These are phyloP conservation scores for Pseudogymnoascus pannorum DNA, from an alignment of 2,329 filamentous ascomycete species.

Conservation along the genomic window DNA sequence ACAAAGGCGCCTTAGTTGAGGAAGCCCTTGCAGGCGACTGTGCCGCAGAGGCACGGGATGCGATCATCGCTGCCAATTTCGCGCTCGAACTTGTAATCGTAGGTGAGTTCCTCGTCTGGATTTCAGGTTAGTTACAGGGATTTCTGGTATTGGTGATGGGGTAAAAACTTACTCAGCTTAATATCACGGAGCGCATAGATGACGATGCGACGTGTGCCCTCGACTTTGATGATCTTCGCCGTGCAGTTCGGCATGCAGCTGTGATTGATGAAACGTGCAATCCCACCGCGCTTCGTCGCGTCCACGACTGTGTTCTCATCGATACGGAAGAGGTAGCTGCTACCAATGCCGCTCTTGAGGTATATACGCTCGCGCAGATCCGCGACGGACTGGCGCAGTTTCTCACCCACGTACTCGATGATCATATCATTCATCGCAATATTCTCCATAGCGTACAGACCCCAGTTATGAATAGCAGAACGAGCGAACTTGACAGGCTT, in stretches of 20 bases:
- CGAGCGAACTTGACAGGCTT: constrained; percentile 97
- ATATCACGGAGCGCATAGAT: constrained; percentile 98
- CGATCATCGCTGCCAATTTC: constrained; percentile 92
- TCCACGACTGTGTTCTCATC: constrained; percentile 97
- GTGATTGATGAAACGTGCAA: constrained; percentile 97
- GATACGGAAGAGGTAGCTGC: constrained; percentile 95
- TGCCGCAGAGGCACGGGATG: constrained; percentile 95
- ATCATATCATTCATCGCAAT: constrained; percentile 99
- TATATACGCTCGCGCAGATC: constrained; percentile 90
- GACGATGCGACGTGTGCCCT: constrained; percentile 96
- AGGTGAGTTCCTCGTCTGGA: constrained; percentile 94
- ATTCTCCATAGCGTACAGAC: constrained; percentile 93
- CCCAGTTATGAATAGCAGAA: constrained; percentile 98
- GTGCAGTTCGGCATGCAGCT: constrained; percentile 98
- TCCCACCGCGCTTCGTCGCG: constrained; percentile 96
- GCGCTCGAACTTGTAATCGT: constrained; percentile 99
- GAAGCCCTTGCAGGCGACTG: constrained; percentile 94
- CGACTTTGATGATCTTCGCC: constrained; percentile 98
- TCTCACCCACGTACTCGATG: constrained; percentile 98
- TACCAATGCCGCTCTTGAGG: constrained; percentile 92
- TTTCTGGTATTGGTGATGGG: not conserved
- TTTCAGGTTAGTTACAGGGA: constrained; percentile 17
- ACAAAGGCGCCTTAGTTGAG: constrained; percentile 61
- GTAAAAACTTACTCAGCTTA: constrained; percentile 66
- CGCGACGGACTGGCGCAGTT: constrained; percentile 94